A percentile compares a stretch with the other conserved stretches of the same genome.
Evolutionary conservation across 1,284 basidiomycete species (phyloP).

Genomic region (Ustilago cynodontis): DNA sequence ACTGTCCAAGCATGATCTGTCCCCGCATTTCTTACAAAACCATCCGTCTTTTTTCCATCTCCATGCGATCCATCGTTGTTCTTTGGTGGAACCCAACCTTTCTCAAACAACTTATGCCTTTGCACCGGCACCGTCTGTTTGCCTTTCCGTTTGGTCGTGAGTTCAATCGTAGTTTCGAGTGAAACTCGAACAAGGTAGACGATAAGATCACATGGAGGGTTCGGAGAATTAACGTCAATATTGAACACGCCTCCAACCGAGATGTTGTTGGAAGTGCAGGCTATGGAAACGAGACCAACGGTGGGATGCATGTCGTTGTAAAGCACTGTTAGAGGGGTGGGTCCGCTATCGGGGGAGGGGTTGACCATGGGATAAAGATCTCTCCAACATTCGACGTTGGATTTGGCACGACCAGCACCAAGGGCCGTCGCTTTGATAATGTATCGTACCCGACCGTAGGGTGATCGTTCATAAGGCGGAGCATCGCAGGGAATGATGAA

Average conservation of each 20-base stretch:
- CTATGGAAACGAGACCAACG: conserved; percentile 66
- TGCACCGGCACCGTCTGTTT: conserved; percentile 65
- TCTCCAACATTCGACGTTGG: conserved; percentile 66
- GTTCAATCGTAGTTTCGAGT: conserved; percentile 66
- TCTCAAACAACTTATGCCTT: conserved; percentile 66
- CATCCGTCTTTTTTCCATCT: conserved; percentile 63
- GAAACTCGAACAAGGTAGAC: conserved; percentile 68
- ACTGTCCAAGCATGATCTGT: conserved; percentile 67
- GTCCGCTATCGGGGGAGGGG: conserved; percentile 64
- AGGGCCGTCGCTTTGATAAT: conserved; percentile 68
- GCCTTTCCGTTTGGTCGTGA: conserved; percentile 59
- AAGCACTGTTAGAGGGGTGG: conserved; percentile 66
- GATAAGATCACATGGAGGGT: conserved; percentile 63
- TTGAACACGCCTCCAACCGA: conserved; percentile 69
- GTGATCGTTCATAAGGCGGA: conserved; percentile 67
- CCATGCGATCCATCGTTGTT: conserved; percentile 60
- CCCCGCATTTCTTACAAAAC: conserved; percentile 59
- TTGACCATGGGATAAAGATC: conserved; percentile 69
- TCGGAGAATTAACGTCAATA: conserved; percentile 68
- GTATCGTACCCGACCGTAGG: conserved; percentile 67
- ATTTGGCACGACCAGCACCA: conserved; percentile 65
- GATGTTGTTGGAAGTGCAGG: conserved; percentile 69
- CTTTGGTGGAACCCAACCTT: conserved; percentile 65
- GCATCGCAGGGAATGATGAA: conserved; percentile 68
- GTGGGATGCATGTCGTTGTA: conserved; percentile 70